These are phyloP conservation scores for Leptosphaerulina australis DNA, from an alignment of 2,329 filamentous ascomycete genomes.

Conservation along the genomic window DNA sequence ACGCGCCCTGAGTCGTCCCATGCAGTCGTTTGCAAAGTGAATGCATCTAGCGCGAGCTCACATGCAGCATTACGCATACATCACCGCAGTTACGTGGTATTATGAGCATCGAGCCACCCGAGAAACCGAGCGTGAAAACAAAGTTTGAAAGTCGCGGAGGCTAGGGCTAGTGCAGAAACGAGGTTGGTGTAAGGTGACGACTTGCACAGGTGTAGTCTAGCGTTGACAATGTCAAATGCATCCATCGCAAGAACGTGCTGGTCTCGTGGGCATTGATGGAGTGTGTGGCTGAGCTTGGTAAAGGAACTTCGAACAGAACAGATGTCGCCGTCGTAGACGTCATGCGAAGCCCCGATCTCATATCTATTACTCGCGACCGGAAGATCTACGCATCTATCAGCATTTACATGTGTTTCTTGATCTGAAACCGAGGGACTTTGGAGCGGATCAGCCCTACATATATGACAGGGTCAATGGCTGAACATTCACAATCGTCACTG, in stretches of 20 bases:
- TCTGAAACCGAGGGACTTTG: constrained; percentile 13
- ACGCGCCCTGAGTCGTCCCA: constrained; percentile 17
- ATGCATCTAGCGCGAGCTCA: constrained; percentile 11
- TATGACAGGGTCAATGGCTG: constrained; percentile 1
- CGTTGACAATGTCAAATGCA: constrained; percentile 5
- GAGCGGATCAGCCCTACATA: constrained; percentile 8
- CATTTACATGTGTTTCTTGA: constrained; percentile 11
- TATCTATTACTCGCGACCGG: constrained; percentile 2
- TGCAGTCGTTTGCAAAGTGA: constrained; percentile 13
- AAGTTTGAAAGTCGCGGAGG: constrained; percentile 14
- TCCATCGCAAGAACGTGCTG: constrained; percentile 2
- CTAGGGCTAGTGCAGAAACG: constrained; percentile 4
- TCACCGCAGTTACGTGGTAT: constrained; percentile 8
- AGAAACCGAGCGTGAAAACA: constrained; percentile 4
- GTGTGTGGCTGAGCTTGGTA: neutral
- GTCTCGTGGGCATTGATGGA: constrained; percentile 6
- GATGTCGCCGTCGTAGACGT: neutral
- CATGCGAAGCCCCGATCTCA: neutral
- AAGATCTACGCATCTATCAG: constrained; percentile 7
- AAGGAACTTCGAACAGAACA: neutral
- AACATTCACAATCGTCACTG: constrained; percentile 1
- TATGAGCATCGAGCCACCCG: constrained; percentile 1
- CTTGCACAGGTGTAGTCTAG: constrained; percentile 11
- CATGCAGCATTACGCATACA: constrained; percentile 15
- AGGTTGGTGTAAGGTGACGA: neutral